These are phyloP conservation scores for Rubus parviflorus DNA, from an alignment of 306 rosid genomes.

Conservation along the genomic window DNA sequence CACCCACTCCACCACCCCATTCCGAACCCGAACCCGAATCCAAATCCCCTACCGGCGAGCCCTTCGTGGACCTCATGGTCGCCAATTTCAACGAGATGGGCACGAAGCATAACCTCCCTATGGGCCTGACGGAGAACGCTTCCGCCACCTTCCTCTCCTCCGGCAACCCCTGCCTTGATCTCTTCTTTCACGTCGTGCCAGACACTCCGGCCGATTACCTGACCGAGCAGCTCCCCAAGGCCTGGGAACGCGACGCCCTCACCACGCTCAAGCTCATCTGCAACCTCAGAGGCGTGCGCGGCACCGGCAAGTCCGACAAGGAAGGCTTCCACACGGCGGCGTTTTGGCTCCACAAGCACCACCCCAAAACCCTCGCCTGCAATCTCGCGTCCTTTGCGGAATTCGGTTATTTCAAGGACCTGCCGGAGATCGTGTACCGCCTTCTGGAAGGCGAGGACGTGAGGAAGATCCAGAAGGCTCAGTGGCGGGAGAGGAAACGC, in stretches of 20 bases:
- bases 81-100: constrained; percentile 32
- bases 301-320: constrained; percentile 64
- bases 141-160: constrained; percentile 51
- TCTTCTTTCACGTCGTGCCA: constrained; percentile 66
- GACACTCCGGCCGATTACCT: constrained; percentile 36
- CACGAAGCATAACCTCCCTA: neutral
- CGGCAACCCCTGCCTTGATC: constrained; percentile 62
- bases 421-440: constrained; percentile 62
- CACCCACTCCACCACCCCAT: neutral
- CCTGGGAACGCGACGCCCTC: constrained; percentile 51
- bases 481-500: constrained; percentile 28
- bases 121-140: constrained; percentile 38
- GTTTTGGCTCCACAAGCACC: constrained; percentile 52
- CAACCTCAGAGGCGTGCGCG: constrained; percentile 63
- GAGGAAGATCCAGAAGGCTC: constrained; percentile 23
- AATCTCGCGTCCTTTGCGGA: constrained; percentile 52
- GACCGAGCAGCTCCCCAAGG: constrained; percentile 23
- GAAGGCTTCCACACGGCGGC: constrained; percentile 49
- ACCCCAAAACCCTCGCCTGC: constrained; percentile 62
- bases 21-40: neutral
- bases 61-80: constrained; percentile 41
- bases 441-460: constrained; percentile 46
- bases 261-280: constrained; percentile 64
- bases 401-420: constrained; percentile 73
- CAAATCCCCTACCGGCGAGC: constrained; percentile 20